Conservation (phyloP, 805 yeast genomes). For the Barnettozyma californica region DNA sequence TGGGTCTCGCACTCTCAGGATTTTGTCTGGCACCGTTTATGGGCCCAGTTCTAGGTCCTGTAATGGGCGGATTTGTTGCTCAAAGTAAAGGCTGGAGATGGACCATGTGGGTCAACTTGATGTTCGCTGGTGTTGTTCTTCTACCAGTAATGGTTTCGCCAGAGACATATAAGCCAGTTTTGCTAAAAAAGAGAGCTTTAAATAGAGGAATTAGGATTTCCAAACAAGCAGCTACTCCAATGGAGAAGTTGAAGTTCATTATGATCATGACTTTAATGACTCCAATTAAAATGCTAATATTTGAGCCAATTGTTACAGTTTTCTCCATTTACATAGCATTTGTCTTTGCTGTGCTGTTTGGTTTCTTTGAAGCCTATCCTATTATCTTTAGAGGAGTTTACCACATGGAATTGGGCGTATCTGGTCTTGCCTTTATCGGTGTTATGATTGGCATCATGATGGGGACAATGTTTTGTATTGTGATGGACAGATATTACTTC, state of each 20-base stretch:
- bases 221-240: conserved; percentile 29
- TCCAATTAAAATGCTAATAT: conserved; percentile 63
- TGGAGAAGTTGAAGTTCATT: conserved; percentile 39
- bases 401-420: conserved; percentile 50
- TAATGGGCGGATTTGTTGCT: conserved; percentile 68
- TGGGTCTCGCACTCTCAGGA: conserved; percentile 71
- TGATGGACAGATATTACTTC: conserved; percentile 41
- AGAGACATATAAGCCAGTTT: conserved; percentile 69
- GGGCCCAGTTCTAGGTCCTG: conserved; percentile 77
- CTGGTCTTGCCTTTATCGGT: conserved; percentile 68
- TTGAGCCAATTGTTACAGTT: conserved; percentile 70
- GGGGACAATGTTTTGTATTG: conserved; percentile 49
- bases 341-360: conserved; percentile 71
- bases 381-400: conserved; percentile 66
- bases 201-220: conserved; percentile 50
- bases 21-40: conserved; percentile 75
- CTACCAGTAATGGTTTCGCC: conserved; percentile 46
- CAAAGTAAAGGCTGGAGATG: conserved; percentile 60
- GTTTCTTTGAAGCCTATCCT: conserved; percentile 77
- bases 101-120: conserved; percentile 66
- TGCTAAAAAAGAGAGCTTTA: conserved; percentile 54
- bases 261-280: conserved; percentile 48
- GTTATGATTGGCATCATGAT: conserved; percentile 62
- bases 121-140: conserved; percentile 53
- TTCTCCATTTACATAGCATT: conserved; percentile 69